phyloP scores from a whole-genome alignment of 1,284 basidiomycete species.

The Athelia sp. region DNA sequence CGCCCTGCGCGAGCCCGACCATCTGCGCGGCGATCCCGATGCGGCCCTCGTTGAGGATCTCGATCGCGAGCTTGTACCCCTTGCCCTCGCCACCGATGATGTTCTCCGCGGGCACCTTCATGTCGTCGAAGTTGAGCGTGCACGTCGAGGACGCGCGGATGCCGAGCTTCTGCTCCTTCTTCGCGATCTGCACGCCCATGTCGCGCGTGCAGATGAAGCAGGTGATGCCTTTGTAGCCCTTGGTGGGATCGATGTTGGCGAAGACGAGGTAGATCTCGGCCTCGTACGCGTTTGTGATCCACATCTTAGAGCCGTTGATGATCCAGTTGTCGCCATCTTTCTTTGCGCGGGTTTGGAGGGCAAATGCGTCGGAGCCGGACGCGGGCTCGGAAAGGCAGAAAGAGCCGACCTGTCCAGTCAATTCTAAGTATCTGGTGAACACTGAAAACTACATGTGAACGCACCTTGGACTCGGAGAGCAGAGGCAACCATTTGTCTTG shows the following conservation, averaged over 20 bases:
- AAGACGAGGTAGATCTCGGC: conserved; percentile 95
- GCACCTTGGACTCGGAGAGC: conserved; percentile 74
- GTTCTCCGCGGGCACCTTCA: conserved; percentile 90
- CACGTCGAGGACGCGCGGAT: conserved; percentile 98
- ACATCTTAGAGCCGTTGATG: conserved; percentile 97
- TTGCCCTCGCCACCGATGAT: conserved; percentile 91
- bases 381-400: conserved; percentile 94
- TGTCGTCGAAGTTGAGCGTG: conserved; percentile 93
- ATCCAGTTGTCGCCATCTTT: conserved; percentile 83
- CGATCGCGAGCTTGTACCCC: conserved; percentile 98
- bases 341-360: conserved; percentile 88
- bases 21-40: conserved; percentile 98
- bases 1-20: conserved; percentile 96
- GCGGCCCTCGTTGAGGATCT: conserved; percentile 96
- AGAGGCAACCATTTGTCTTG: conserved; percentile 88
- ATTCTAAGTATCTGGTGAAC: conserved; percentile 1
- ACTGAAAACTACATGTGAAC: conserved; percentile 11
- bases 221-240: conserved; percentile 99
- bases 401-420: conserved; percentile 70
- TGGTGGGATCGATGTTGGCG: conserved; percentile 88
- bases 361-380: conserved; percentile 96
- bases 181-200: conserved; percentile 96
- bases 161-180: conserved; percentile 98
- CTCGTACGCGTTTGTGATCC: conserved; percentile 98
- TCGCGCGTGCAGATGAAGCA: conserved; percentile 96